These are phyloP conservation scores for Cyberlindnera americana DNA, from an alignment of 805 yeast species.

Conservation along the genomic window DNA sequence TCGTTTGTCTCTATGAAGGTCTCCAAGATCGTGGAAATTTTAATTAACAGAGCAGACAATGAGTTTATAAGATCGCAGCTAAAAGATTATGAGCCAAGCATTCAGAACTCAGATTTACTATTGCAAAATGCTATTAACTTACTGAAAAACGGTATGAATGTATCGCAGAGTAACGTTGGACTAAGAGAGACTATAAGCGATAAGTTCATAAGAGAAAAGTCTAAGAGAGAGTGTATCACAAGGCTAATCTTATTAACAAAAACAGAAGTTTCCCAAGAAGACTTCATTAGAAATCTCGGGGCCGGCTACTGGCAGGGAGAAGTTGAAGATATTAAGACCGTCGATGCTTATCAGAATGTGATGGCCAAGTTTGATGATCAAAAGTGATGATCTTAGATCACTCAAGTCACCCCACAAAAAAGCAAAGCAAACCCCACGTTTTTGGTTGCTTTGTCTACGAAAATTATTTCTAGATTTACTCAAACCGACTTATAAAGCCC, in stretches of 20 bases:
- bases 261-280: conserved; percentile 14
- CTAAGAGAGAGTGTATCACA: conserved; percentile 22
- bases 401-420: neutral
- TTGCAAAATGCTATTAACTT: conserved; percentile 18
- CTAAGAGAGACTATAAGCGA: conserved; percentile 23
- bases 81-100: conserved; percentile 10
- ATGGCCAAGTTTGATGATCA: too few species aligned
- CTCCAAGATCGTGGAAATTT: conserved; percentile 21
- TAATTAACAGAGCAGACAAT: conserved; percentile 26
- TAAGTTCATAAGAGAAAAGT: conserved; percentile 20
- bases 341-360: conserved; percentile 2
- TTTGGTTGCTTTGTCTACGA: too few species aligned
- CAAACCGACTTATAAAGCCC: too few species aligned
- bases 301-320: conserved; percentile 15
- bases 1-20: conserved; percentile 20
- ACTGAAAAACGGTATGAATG: conserved; percentile 23
- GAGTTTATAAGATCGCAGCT: conserved; percentile 19
- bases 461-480: too few species aligned
- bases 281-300: conserved; percentile 24
- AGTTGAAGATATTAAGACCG: conserved; percentile 13
- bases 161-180: conserved; percentile 25
- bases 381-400: too few species aligned
- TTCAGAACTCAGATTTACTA: conserved; percentile 15
- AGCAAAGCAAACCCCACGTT: too few species aligned
- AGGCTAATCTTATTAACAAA: conserved; percentile 23